phyloP scores from a whole-genome alignment of 169 alveolate genomes.

The Plasmodium knowlesi region DNA sequence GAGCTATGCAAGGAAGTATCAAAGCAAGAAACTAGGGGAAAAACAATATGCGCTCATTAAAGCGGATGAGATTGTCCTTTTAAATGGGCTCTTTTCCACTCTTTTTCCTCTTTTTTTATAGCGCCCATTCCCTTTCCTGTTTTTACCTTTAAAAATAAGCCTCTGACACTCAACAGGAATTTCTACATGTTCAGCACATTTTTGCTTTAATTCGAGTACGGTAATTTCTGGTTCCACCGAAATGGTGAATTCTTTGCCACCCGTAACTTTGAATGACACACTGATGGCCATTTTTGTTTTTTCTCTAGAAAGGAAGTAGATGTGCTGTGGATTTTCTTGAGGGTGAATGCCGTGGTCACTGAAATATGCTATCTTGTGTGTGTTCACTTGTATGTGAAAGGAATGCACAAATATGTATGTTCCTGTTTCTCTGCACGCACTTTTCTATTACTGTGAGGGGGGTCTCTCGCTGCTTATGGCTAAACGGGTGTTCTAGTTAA shows the following conservation, averaged over 20 bases:
- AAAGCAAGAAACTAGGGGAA: background rate
- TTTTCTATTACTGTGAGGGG: background rate
- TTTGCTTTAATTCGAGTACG: constrained; percentile 83
- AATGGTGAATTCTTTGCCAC: constrained; percentile 85
- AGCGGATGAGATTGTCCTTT: background rate
- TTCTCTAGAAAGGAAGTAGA: background rate
- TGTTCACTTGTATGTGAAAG: background rate
- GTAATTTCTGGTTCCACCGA: constrained; percentile 79
- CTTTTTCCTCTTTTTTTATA: background rate
- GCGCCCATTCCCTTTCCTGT: background rate
- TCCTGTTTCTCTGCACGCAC: background rate
- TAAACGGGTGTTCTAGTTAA: background rate
- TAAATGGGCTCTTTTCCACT: background rate
- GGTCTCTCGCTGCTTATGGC: background rate
- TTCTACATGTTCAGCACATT: constrained; percentile 81
- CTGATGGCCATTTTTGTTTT: constrained; percentile 49
- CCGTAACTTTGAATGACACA: constrained; percentile 87
- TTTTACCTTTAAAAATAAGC: constrained; percentile 87
- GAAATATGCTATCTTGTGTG: background rate
- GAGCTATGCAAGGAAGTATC: background rate
- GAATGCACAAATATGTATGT: background rate
- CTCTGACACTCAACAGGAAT: constrained; percentile 86
- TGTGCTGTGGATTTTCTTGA: background rate
- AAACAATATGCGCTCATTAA: background rate
- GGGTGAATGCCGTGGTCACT: background rate